Evolutionary conservation across 306 rosid species (phyloP), one percentile per base, ranked within the genome.

Genomic region (Vicia villosa): DNA sequence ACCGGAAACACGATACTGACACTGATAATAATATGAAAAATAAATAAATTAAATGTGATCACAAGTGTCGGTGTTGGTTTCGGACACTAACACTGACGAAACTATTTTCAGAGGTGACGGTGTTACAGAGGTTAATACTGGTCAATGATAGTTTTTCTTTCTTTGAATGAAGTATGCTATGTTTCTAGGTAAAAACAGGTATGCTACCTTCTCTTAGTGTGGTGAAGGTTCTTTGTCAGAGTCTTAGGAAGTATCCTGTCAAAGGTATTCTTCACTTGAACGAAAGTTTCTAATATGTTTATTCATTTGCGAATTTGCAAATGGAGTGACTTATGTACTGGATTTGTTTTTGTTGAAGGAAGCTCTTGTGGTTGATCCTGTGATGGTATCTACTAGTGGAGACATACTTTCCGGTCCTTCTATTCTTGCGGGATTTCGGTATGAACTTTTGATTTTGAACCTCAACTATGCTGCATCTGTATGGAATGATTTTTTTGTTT

Each of bases 331-430:
- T 73, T 76, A 67, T 79, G 21, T 45, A 40, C 72, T 79, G 64
- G 70, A 61, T 85, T 69, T 4, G 54, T 72, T 37, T 59, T 85
- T 37, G 80, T 60, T 84, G 84, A 85, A 85, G 86, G 82, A 82
- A 93, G 97, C 94, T 85, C 83, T 93, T 80, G 98, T 93, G 74
- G 91, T 93, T 82, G 98, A 93, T 83, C 98, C 98, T 52, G 97
- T 93, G 57, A 88, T 90, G 98, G 86, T 88, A 77, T 93, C 97
- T 74, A 88, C 98, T 40, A 90, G 96, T 73, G 97, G 97, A 68
- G 96, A 90, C 77, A 79, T 85, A 37, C 86, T 93, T 64, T 82
- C 89, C 41, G 90, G 83, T 72, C 91, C 91, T 37, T 80, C 97
- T 40, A 84, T 85, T 77, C 81, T 93, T 63, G 66, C 82, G 15